phyloP scores from a whole-genome alignment of 208 protist genomes.

The Angomonas ambiguus region DNA sequence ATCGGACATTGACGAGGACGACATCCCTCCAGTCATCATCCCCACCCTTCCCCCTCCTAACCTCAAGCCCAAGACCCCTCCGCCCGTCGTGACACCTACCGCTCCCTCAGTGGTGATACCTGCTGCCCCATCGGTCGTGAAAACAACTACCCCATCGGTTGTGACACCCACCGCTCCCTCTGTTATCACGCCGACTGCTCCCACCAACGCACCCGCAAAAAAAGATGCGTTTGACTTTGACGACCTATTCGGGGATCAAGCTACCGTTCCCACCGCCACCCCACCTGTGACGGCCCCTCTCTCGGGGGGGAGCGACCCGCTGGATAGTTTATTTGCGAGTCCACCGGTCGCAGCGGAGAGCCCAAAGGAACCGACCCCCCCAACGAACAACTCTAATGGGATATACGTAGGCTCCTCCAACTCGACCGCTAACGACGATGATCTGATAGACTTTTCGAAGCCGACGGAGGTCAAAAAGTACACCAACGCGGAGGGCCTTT shows the following conservation, averaged over 20 bases:
- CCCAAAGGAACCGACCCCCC: too few species aligned
- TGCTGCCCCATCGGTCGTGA: too few species aligned
- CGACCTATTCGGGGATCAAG: conserved; percentile 54
- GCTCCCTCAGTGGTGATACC: background rate
- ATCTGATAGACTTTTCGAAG: conserved; percentile 69
- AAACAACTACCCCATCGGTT: too few species aligned
- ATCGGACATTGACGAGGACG: conserved; percentile 78
- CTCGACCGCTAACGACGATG: conserved; percentile 11
- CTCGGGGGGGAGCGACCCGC: background rate
- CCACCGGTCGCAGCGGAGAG: background rate
- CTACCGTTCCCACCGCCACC: conserved; percentile 12
- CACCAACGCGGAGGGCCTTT: conserved; percentile 47
- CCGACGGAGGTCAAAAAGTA: conserved; percentile 37
- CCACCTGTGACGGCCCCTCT: background rate
- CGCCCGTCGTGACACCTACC: background rate
- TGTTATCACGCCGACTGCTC: too few species aligned
- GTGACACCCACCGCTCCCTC: too few species aligned
- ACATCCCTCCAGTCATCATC: conserved; percentile 15
- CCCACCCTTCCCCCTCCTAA: background rate
- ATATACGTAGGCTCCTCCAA: conserved; percentile 24
- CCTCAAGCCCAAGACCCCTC: background rate
- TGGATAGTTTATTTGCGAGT: conserved; percentile 33
- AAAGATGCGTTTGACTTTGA: conserved; percentile 26
- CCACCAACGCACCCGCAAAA: too few species aligned
- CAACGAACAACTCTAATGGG: background rate